Evolutionary conservation across 176 grass and related monocot species (phyloP).

Genomic region (Cenchrus purpureus): DNA sequence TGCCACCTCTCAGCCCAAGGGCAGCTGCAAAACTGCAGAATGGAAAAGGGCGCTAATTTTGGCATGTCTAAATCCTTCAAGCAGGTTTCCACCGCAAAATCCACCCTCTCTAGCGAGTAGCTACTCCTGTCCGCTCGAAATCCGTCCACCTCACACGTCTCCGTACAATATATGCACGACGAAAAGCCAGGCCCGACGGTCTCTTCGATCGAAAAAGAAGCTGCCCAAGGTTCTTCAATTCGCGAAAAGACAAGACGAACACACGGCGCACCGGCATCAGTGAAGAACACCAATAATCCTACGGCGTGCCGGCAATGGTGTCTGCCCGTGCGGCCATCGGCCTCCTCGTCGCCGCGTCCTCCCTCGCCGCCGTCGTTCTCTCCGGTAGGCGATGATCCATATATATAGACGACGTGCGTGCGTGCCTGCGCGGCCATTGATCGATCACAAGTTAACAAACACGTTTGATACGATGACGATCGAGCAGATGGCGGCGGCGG

Average conservation of each 20-base stretch:
- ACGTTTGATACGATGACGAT: no score
- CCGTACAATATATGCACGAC: neutral
- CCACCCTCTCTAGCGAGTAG: neutral
- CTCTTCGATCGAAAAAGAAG: neutral
- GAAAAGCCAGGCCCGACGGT: neutral
- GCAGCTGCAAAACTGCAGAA: neutral
- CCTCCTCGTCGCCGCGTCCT: slow-evolving; percentile 14
- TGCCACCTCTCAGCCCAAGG: no score
- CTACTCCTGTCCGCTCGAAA: neutral
- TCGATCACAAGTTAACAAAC: no score
- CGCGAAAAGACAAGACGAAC: neutral
- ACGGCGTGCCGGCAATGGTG: neutral
- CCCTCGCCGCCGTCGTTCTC: neutral
- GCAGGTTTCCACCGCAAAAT: neutral
- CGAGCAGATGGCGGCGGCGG: slow-evolving; percentile 13
- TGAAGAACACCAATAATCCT: no score
- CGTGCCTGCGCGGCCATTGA: no score
- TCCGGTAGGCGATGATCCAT: neutral
- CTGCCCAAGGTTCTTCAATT: no score
- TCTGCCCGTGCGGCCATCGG: neutral
- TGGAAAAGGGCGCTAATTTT: slow-evolving; percentile 1
- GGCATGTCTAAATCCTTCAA: slow-evolving; percentile 10
- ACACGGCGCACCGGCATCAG: neutral
- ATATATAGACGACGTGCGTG: no score
- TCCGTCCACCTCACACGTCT: neutral